Evolutionary conservation across 2,329 filamentous ascomycete genomes (phyloP).

Genomic region (Aureobasidium melanogenum): DNA sequence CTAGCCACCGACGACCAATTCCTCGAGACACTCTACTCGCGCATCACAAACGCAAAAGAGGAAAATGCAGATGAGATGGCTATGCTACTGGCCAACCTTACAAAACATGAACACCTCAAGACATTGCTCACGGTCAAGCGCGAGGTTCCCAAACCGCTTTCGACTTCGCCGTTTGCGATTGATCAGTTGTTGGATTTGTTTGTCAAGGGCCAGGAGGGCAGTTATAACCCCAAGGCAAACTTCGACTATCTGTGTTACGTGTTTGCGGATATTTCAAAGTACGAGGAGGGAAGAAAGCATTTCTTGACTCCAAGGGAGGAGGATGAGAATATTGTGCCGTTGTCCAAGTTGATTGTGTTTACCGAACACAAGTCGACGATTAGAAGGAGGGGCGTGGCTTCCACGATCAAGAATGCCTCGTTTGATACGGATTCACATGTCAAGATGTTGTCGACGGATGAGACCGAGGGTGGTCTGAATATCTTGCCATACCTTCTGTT

Average conservation of each 20-base stretch:
- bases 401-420: slow-evolving; percentile 85
- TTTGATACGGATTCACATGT: slow-evolving; percentile 72
- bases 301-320: slow-evolving; percentile 53
- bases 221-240: slow-evolving; percentile 75
- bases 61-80: slow-evolving; percentile 74
- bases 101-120: slow-evolving; percentile 68
- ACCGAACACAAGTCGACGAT: slow-evolving; percentile 81
- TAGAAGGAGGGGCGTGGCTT: slow-evolving; percentile 86
- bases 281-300: slow-evolving; percentile 57
- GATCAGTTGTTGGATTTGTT: slow-evolving; percentile 95
- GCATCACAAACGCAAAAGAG: slow-evolving; percentile 66
- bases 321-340: slow-evolving; percentile 68
- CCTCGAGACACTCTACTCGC: slow-evolving; percentile 60
- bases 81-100: slow-evolving; percentile 89
- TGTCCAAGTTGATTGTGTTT: slow-evolving; percentile 89
- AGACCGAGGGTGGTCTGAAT: slow-evolving; percentile 59
- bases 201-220: slow-evolving; percentile 76
- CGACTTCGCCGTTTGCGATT: slow-evolving; percentile 63
- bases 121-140: slow-evolving; percentile 61
- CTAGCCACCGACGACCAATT: slow-evolving; percentile 75
- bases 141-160: slow-evolving; percentile 58
- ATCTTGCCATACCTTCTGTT: slow-evolving; percentile 82
- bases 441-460: slow-evolving; percentile 23
- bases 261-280: slow-evolving; percentile 79
- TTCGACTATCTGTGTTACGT: slow-evolving; percentile 92